Evolutionary conservation across 1,284 basidiomycete genomes (phyloP).

Genomic region (Cryptococcus sp.): DNA sequence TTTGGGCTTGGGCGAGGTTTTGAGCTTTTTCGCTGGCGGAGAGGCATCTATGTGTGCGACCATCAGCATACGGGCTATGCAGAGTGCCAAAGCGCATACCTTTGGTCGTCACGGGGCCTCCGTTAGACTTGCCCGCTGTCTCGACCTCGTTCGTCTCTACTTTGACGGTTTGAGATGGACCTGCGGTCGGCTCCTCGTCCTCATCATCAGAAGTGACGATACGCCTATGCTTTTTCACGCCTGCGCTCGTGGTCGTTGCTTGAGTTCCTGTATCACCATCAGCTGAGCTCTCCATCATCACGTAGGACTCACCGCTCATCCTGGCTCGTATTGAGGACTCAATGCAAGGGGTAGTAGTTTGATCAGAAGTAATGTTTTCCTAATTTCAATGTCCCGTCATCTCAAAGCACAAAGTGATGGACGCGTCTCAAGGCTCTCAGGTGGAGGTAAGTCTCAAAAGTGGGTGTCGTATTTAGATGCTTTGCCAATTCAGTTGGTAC

Average conservation of each 20-base stretch:
- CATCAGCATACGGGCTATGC: no score
- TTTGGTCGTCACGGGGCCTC: no score
- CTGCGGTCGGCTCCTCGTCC: conserved; percentile 37
- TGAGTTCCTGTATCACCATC: conserved; percentile 4
- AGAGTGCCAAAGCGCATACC: no score
- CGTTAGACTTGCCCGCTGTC: background rate
- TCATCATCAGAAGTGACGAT: conserved; percentile 70
- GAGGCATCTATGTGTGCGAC: conserved; percentile 19
- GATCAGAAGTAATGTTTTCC: conserved; percentile 4
- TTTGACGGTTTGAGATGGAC: conserved; percentile 2
- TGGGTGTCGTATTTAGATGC: no score
- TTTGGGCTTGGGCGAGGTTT: conserved; percentile 18
- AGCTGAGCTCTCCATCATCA: no score
- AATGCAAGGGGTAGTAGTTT: background rate
- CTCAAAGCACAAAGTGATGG: background rate
- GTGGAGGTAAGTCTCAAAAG: no score
- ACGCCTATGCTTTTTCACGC: conserved; percentile 58
- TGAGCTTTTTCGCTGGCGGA: conserved; percentile 43
- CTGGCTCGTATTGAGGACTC: background rate
- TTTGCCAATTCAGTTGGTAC: no score
- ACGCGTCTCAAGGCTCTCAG: conserved; percentile 1
- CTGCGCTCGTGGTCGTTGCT: conserved; percentile 23
- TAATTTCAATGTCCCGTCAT: background rate
- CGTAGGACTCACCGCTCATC: conserved; percentile 15
- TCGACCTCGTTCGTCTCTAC: conserved; percentile 2